Evolutionary conservation across 169 alveolate species (phyloP), one percentile per base, ranked within the genome.

Genomic region (Eimeria praecox): DNA sequence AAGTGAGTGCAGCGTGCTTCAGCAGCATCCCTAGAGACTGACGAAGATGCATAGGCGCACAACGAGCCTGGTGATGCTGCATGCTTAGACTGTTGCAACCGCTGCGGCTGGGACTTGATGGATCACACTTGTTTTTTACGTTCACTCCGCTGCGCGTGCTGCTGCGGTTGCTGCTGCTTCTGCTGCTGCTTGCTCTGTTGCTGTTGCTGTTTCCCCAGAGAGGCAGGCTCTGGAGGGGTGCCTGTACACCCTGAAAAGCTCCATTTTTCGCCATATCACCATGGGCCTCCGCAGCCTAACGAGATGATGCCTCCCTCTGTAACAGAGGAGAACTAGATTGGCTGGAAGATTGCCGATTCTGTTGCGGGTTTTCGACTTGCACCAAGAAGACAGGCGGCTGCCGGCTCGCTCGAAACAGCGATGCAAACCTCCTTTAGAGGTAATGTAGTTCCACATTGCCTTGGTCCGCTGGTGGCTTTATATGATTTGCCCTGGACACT

Each of bases 211-310:
- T 49, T 49, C 46, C 64, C 5, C 78, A 90, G 95, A 42, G 95
- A 90, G 69, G 95, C 95, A 42, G 95, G 95, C 49, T 90, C 95
- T 24, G 95, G 82, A 42, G 95, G 95, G 90, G 95, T 90, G 44
- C 88, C 88, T 22, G 95, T 90, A 56, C 90, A 90, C 90, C 90
- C 90, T 18, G 95, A 90, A 82, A 71, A 90, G 82, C 95, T 90
- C 59, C 95, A 78, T 44, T 90, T 90, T 64, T 66, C 88, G 12
- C 64, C 90, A 14, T 90, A 90, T 44, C 89, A 90, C 62, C 95
- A 78, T 42, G 88, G 90, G 2, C 82, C 95, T 27, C 95, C 95
- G 3, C 90, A 77, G 80, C 90, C 95, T 5, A 77, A 78, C 49
- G 95, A 90, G 82, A 86, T 71, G 40, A 49, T 90, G 95, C 95